Percentiles rank a stretch among this genome's conserved stretches.
Conservation (phyloP, 1,284 basidiomycete genomes). For the Puccinia polysora region DNA sequence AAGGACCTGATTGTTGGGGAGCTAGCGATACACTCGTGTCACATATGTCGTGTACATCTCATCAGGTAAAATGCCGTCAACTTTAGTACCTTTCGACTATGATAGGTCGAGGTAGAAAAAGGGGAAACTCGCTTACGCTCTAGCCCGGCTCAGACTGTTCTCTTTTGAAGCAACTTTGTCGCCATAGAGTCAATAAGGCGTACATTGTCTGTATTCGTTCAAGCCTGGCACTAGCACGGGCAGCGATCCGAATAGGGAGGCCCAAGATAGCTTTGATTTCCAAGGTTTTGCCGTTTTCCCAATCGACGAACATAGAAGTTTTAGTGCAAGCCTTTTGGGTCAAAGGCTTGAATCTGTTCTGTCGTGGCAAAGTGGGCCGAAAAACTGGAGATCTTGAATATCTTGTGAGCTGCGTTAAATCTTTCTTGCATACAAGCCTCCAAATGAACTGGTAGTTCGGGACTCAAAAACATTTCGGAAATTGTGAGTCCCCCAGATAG, state of each 20-base stretch:
- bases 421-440: constrained; percentile 55
- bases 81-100: too few relatives aligned
- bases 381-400: too few relatives aligned
- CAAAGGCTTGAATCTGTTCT: constrained; percentile 53
- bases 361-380: constrained; percentile 53
- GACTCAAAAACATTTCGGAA: constrained; percentile 53
- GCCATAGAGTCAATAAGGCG: constrained; percentile 55
- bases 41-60: too few relatives aligned
- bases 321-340: too few relatives aligned
- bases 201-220: constrained; percentile 55
- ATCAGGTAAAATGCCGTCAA: too few relatives aligned
- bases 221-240: constrained; percentile 53
- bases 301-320: constrained; percentile 56
- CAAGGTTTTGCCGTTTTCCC: constrained; percentile 53
- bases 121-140: too few relatives aligned
- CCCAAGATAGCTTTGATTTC: constrained; percentile 55
- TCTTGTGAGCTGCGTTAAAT: constrained; percentile 52
- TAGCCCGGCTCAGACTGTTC: too few relatives aligned
- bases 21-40: too few relatives aligned
- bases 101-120: too few relatives aligned
- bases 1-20: too few relatives aligned
- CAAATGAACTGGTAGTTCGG: constrained; percentile 53
- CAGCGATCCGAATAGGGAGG: constrained; percentile 52
- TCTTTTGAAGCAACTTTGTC: too few relatives aligned
- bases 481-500: constrained; percentile 55